Base-by-base conservation (phyloP, 345 rosid species). In the Theobroma cacao region DNA sequence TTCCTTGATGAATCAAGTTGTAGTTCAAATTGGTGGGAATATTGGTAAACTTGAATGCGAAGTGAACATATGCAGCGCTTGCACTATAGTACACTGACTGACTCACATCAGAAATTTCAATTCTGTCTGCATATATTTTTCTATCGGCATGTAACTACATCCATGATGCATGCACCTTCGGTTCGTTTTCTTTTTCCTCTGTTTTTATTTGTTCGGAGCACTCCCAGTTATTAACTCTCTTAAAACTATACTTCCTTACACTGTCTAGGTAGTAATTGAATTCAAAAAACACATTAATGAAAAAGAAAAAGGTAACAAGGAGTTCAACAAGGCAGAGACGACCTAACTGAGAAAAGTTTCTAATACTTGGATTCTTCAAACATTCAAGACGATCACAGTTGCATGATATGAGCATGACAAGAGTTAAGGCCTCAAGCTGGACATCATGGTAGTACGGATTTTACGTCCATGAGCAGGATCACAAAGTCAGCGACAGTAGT, bases 21-120 rank as follows among this genome's bases (percentile, higher is more conserved):
- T 63, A 74, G 69, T 70, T 83, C 86, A 15, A 72, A 76, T 38
- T 84, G 85, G 89, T 84, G 86, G 82, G 80, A 78, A 43, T 72
- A 72, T 52, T 76, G 72, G 74, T 76, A 24, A 58, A 36, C 8
- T 40, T 69, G 22, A 45, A 45, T 45, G 56, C 2, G 12, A 65
- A 55, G 36, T 14, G 31, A 31, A 72, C 47, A 69, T 47, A 47
- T 26, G 30, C 20, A 43, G 58, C n/a, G 2, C 34, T 41, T 41
- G 74, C 58, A 10, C 31, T 43, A 20, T 50, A 52, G 65, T 30
- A 7, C 30, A n/a, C 45, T 11, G 53, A 20, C 1, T 1, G 45
- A 22, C 17, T 58, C 38, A 11, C 14, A 74, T 40, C 22, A 26
- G 52, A 74, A 73, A 74, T 74, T 58, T 58, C 13, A 11, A 74